Evolutionary conservation across 768 basidiomycete species (phyloP).

Genomic region (Boletus vermiculosoides): DNA sequence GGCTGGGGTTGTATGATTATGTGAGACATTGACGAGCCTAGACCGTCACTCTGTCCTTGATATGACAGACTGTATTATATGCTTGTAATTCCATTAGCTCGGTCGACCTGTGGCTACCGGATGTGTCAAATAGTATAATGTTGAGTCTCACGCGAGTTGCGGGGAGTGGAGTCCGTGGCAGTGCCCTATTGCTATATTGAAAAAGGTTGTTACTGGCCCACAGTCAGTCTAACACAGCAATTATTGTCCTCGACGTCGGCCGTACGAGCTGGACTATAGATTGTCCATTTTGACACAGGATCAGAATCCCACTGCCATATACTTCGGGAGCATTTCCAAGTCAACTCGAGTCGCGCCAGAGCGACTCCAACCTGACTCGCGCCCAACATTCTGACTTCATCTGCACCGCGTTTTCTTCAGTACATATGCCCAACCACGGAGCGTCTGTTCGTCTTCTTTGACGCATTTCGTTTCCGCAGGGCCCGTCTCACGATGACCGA

Average conservation of each 20-base stretch:
- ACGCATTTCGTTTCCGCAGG: constrained; percentile 3
- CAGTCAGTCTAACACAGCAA: background rate
- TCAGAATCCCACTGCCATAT: background rate
- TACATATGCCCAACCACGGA: constrained; percentile 14
- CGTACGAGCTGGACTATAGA: background rate
- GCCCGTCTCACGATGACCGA: constrained; percentile 19
- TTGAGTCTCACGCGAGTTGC: background rate
- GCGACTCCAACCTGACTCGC: background rate
- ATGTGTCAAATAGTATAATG: background rate
- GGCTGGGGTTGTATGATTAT: constrained; percentile 29
- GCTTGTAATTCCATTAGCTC: background rate
- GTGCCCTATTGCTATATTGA: background rate
- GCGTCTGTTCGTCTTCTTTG: constrained; percentile 1
- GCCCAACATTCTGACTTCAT: constrained; percentile 2
- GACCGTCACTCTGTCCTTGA: background rate
- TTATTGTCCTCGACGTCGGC: background rate
- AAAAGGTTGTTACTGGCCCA: background rate
- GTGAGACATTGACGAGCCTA: constrained; percentile 3
- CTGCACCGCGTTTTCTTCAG: constrained; percentile 1
- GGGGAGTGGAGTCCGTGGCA: background rate
- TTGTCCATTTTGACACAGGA: background rate
- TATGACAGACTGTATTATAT: background rate
- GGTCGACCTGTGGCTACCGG: background rate
- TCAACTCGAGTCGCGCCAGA: constrained; percentile 3
- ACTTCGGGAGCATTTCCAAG: background rate